These are phyloP conservation scores for Pseudogymnoascus sp. DNA, from an alignment of 2,329 filamentous ascomycete species.

Conservation along the genomic window DNA sequence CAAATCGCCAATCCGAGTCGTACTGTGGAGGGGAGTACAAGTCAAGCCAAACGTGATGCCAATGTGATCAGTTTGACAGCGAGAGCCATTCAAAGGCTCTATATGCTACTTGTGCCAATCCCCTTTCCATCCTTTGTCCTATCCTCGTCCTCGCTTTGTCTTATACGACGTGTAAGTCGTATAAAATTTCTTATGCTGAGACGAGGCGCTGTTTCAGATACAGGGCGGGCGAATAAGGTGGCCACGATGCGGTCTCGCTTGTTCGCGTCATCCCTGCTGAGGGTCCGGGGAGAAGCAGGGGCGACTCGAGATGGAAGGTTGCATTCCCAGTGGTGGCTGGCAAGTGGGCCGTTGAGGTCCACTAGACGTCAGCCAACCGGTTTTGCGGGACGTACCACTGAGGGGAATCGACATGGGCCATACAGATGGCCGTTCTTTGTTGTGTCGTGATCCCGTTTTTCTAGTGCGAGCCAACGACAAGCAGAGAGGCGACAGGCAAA, in stretches of 20 bases:
- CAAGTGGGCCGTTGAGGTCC: neutral
- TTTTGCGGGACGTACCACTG: constrained; percentile 7
- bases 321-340: constrained; percentile 5
- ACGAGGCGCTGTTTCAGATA: constrained; percentile 5
- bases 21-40: neutral
- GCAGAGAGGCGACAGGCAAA: neutral
- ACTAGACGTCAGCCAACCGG: constrained; percentile 5
- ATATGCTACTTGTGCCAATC: neutral
- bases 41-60: neutral
- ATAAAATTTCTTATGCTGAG: constrained; percentile 7
- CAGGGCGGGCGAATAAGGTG: neutral
- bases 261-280: constrained; percentile 2
- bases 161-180: neutral
- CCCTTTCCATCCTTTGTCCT: neutral
- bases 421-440: constrained; percentile 5
- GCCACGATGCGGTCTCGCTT: constrained; percentile 6
- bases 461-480: neutral
- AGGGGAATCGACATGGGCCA: constrained; percentile 2
- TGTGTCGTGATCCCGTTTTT: neutral
- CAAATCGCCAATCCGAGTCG: constrained; percentile 1
- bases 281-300: neutral
- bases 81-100: neutral
- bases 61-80: constrained; percentile 3
- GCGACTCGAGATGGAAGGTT: constrained; percentile 3
- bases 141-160: neutral